phyloP scores from a whole-genome alignment of 2,329 filamentous ascomycete species.

The Sporothrix curviconia region DNA sequence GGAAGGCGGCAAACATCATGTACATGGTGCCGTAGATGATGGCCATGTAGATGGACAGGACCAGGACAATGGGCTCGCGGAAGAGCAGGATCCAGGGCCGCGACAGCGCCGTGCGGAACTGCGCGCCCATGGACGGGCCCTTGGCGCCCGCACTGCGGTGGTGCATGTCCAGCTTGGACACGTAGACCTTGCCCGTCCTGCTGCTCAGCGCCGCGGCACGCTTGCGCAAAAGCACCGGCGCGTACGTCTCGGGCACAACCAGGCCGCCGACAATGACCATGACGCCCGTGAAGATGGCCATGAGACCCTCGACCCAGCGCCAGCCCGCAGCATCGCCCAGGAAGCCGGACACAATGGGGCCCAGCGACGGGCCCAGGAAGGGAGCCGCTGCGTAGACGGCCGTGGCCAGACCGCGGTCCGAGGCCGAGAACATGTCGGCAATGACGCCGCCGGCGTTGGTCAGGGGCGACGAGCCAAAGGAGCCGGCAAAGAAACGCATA shows the following conservation, averaged over 20 bases:
- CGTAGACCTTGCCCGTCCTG: slow-evolving; percentile 49
- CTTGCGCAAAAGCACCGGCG: slow-evolving; percentile 49
- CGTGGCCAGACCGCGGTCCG: slow-evolving; percentile 50
- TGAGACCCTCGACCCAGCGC: slow-evolving; percentile 63
- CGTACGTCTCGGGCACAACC: slow-evolving; percentile 54
- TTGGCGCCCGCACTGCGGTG: slow-evolving; percentile 14
- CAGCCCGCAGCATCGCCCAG: slow-evolving; percentile 57
- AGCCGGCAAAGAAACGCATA: slow-evolving; percentile 57
- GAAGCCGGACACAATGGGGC: slow-evolving; percentile 63
- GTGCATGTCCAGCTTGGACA: slow-evolving; percentile 32
- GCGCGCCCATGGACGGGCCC: slow-evolving; percentile 36
- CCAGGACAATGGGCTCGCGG: slow-evolving; percentile 61
- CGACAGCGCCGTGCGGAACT: slow-evolving; percentile 52
- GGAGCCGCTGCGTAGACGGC: slow-evolving; percentile 59
- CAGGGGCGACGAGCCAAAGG: slow-evolving; percentile 55
- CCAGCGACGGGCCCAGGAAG: slow-evolving; percentile 57
- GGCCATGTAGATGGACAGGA: slow-evolving; percentile 61
- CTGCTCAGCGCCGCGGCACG: slow-evolving; percentile 46
- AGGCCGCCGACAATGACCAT: slow-evolving; percentile 50
- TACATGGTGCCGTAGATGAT: slow-evolving; percentile 54
- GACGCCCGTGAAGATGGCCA: slow-evolving; percentile 56
- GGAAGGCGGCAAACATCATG: slow-evolving; percentile 55
- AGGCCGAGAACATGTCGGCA: slow-evolving; percentile 51
- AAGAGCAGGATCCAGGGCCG: slow-evolving; percentile 65
- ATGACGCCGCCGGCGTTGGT: slow-evolving; percentile 58